phyloP scores from a whole-genome alignment of 2,329 filamentous ascomycete genomes.

The Botryotinia narcissicola region DNA sequence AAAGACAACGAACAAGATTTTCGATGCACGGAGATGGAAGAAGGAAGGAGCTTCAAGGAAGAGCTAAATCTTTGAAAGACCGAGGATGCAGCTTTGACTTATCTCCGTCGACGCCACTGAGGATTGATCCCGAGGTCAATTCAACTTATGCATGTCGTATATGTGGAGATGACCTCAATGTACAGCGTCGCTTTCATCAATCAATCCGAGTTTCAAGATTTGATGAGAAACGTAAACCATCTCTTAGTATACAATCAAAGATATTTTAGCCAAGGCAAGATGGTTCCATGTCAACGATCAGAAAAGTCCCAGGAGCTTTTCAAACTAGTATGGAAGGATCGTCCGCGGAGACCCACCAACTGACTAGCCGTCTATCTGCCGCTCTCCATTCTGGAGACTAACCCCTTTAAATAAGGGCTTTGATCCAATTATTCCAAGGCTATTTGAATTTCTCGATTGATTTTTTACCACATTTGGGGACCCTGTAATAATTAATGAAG shows the following conservation, averaged over 20 bases:
- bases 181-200: neutral
- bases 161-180: neutral
- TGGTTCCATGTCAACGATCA: neutral
- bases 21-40: neutral
- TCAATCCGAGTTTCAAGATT: neutral
- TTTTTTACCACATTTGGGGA: neutral
- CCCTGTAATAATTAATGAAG: neutral
- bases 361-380: neutral
- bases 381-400: neutral
- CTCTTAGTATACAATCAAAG: neutral
- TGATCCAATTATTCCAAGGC: neutral
- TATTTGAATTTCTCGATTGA: conserved; percentile 2
- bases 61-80: neutral
- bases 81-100: neutral
- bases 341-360: neutral
- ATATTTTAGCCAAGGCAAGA: neutral
- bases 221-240: neutral
- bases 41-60: neutral
- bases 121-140: neutral
- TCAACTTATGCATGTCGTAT: neutral
- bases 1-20: neutral
- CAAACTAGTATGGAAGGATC: neutral
- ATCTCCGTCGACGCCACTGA: neutral
- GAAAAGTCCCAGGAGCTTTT: neutral
- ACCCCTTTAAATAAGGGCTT: neutral